Base-by-base conservation (phyloP, 2,329 filamentous ascomycete genomes). In the Trichothecium sympodiale region DNA sequence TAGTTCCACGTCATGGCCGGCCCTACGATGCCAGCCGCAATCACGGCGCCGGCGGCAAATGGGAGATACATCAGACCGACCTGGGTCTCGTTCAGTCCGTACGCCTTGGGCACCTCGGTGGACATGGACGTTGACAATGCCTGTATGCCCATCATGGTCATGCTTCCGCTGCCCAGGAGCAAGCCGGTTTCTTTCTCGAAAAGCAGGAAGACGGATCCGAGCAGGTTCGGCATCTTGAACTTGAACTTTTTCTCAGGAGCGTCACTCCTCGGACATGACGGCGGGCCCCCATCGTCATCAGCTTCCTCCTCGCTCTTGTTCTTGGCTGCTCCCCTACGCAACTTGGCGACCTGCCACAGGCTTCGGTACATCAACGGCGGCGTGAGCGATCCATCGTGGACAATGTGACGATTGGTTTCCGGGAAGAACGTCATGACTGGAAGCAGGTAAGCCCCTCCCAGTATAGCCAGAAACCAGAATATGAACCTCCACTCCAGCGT, bases 1-100 rank as follows among this genome's bases (percentile, higher is more conserved):
- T 77, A 87, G 51, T 83, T 84, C 57, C 68, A 69, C 52, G 85
- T 81, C 27, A 83, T 66, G 2, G 75, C 44, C 3, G 65, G 63
- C 1, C 80, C 77, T 3, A 60, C 59, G 3, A 61, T 46, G 8
- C 61, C 44, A 1, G 65, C 65, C 0, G 68, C 60, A 2, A 63
- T 46, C 10, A 68, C 56, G n/a, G 66, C 67, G 2, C 69, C 70
- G 4, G 48, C 55, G 1, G 69, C 69, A 18, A 69, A 46, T 2
- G 71, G 71, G 2, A 73, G 51, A 43, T 69, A 72, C 58, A 65
- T 67, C 5, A 73, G 52, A 2, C 73, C 73, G 3, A 75, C 60
- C 10, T 67, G 56, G 3, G 68, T 54, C 16, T 79, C 71, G 38
- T 71, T 64, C 17, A 74, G 71, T 2, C 71, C 66, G 46, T 83